Evolutionary conservation across 1,139 yeast genomes (phyloP), one percentile per base, ranked within the genome.

Genomic region (Yamadazyma sp.): DNA sequence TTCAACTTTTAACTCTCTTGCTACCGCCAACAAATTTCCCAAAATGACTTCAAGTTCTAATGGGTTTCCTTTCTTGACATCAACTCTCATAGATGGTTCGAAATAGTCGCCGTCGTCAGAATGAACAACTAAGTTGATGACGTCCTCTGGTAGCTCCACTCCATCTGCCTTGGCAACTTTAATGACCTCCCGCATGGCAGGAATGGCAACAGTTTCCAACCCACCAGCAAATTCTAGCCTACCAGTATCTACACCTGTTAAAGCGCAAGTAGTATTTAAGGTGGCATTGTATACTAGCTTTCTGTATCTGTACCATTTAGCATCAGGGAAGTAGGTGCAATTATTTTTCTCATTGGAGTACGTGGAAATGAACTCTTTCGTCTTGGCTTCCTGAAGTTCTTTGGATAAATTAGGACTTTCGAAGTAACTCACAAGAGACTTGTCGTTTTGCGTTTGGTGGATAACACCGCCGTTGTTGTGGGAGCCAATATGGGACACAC

Each of bases 401-500:
- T 24, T 37, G 5, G 47, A 39, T 12, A 45, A 33, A 18, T 45
- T 46, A 12, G 46, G 45, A 24, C 44, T 45, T 20, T 61, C 59
- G 52, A 76, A 81, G 36, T 74, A 73, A 8, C 91, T 91, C 42
- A 83, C 55, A 22, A 65, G 61, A 11, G 81, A 61, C 18, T 54
- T 54, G 51, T 85, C 94, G 15, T 64, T 77, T 32, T 75, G 77
- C 45, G 71, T 76, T 37, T 77, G 77, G 30, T 66, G 64, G 34
- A 84, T 69, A 8, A 40, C 40, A 2, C 83, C 83, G 38, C 75
- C 65, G 43, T 63, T 66, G 51, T 81, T 77, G 33, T 81, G 76
- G 3, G 88, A 79, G 10, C 83, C 81, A 48, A 84, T 81, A 72
- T 81, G 75, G 3, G 84, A 73, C 7, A 83, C 84, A 7, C 88